Percentiles rank a stretch among this genome's conserved stretches.
phyloP scores from a whole-genome alignment of 306 rosid genomes.

The Canavalia ensiformis region DNA sequence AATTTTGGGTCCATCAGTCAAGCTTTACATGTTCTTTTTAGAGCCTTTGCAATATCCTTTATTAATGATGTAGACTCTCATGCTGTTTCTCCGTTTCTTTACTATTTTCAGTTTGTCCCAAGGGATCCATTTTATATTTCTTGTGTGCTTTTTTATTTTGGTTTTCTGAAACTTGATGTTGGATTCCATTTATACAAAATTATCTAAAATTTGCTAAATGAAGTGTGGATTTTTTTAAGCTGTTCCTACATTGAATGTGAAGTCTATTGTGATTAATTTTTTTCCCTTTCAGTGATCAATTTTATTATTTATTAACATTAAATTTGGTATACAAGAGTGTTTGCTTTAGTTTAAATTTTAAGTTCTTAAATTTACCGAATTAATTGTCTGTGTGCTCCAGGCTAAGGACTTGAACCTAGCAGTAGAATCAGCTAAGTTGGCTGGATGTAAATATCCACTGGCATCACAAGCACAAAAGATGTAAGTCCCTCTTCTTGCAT shows the following conservation, averaged over 20 bases:
- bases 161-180: not conserved
- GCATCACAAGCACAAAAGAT: constrained; percentile 77
- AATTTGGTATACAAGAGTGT: not conserved
- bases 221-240: not conserved
- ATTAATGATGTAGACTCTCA: not conserved
- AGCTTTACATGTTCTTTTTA: not conserved
- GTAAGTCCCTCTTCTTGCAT: constrained; percentile 57
- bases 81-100: not conserved
- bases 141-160: not conserved
- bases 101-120: not conserved
- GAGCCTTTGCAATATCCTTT: not conserved
- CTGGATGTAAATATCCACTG: constrained; percentile 71
- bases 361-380: constrained; percentile 27
- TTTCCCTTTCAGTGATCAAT: not conserved
- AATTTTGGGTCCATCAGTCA: not conserved
- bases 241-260: not conserved
- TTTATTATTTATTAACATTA: not conserved
- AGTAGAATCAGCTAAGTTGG: constrained; percentile 74
- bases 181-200: not conserved
- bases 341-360: not conserved
- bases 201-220: not conserved
- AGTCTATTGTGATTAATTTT: not conserved
- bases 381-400: constrained; percentile 54
- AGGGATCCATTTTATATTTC: not conserved
- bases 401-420: constrained; percentile 87